These are phyloP conservation scores for Zygotorulaspora florentina DNA, from an alignment of 805 yeast species.

Conservation along the genomic window DNA sequence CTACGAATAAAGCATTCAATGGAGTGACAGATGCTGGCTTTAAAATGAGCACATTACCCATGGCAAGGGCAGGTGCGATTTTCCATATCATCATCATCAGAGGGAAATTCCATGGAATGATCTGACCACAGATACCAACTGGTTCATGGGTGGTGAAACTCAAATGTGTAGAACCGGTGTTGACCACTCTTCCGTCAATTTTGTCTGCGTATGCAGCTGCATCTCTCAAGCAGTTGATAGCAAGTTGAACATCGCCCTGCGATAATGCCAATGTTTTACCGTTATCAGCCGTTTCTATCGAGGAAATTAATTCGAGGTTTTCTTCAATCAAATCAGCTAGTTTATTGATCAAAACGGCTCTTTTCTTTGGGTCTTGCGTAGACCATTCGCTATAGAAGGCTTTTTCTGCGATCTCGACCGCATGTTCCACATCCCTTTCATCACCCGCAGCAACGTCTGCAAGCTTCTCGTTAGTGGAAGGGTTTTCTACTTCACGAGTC, in stretches of 20 bases:
- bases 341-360: constrained; percentile 51
- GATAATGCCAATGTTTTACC: constrained; percentile 70
- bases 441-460: constrained; percentile 55
- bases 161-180: constrained; percentile 60
- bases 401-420: constrained; percentile 61
- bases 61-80: constrained; percentile 71
- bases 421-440: constrained; percentile 61
- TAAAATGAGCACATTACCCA: constrained; percentile 69
- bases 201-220: constrained; percentile 74
- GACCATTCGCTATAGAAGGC: constrained; percentile 62
- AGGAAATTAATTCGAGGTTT: constrained; percentile 57
- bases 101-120: constrained; percentile 85
- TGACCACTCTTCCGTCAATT: constrained; percentile 58
- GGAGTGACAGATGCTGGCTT: constrained; percentile 80
- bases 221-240: constrained; percentile 61
- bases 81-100: constrained; percentile 77
- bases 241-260: constrained; percentile 62
- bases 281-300: constrained; percentile 69
- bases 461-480: constrained; percentile 60
- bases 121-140: constrained; percentile 77
- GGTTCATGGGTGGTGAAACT: constrained; percentile 70
- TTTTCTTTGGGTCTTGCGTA: constrained; percentile 49
- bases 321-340: constrained; percentile 68
- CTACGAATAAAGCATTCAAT: constrained; percentile 62
- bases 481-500: constrained; percentile 52